Evolutionary conservation across 495 filamentous ascomycete genomes (phyloP), one percentile per base, ranked within the genome.

Genomic region (Xylaria venustula): DNA sequence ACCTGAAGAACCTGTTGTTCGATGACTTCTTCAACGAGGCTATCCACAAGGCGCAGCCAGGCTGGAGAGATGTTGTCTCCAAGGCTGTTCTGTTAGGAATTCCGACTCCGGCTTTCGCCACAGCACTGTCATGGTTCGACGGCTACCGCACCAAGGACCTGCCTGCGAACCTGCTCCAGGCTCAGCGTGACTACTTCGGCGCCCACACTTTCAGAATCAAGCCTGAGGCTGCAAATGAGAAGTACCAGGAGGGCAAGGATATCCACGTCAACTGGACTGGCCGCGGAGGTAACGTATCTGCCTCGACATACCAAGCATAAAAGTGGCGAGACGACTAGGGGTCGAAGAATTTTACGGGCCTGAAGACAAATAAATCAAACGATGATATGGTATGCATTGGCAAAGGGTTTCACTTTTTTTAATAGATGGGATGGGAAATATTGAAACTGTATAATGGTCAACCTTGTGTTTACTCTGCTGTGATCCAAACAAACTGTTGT

Each of bases 241-340:
- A 90, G 79, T 93, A 93, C 82, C 88, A 88, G 59, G 88, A 84
- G 73, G 91, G 87, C 74, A 82, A 91, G 81, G 86, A 98, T 74
- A 93, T 94, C 74, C 94, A 98, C 83, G 93, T 98, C 70, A 98
- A 98, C 89, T 98, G 95, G 94, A 98, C 94, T 64, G 95, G 94
- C 57, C 86, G 94, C 71, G 94, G 94, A 71, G 94, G 94, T 77
- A 91, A 98, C 69, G 91, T 98, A 52, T 94, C 90, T 54, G 94
- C 94, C 66, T 96, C 93, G 51, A 98, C 94, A 62, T 98, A 98
- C 83, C 87, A 92, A 75, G 94, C 89, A 84, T 98, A 93, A 88
- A 60, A n/a, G n/a, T 26, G 23, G n/a, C 52, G 26, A 50, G 34
- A 25, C 52, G 41, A 41, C 32, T 17, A 51, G 42, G 40, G 7